A percentile compares a stretch with the other conserved stretches of the same genome.
Evolutionary conservation across 2,329 filamentous ascomycete species (phyloP).

Genomic region (Claviceps paspali): DNA sequence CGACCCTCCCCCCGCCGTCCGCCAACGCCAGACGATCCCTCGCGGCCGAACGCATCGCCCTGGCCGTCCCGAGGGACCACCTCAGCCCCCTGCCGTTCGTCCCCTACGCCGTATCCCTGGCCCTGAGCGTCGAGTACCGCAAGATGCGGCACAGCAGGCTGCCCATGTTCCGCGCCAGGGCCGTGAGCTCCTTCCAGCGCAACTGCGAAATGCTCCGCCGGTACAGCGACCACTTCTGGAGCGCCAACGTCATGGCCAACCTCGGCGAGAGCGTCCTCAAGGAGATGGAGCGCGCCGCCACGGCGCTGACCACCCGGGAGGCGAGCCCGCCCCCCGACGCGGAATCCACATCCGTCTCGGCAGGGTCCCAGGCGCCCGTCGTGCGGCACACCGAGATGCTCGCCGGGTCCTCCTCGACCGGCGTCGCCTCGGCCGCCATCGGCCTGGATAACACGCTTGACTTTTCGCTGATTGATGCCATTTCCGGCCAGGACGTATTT

Average conservation of each 20-base stretch:
- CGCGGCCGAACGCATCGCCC: conserved; percentile 41
- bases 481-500: conserved; percentile 37
- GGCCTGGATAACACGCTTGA: conserved; percentile 22
- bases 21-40: conserved; percentile 42
- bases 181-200: conserved; percentile 36
- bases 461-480: conserved; percentile 25
- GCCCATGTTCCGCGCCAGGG: conserved; percentile 41
- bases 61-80: conserved; percentile 35
- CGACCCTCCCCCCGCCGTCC: conserved; percentile 28
- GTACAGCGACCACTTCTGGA: conserved; percentile 43
- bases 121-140: conserved; percentile 45
- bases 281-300: conserved; percentile 40
- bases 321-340: conserved; percentile 7
- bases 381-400: conserved; percentile 8
- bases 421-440: conserved; percentile 13
- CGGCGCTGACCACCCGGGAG: conserved; percentile 25
- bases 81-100: conserved; percentile 41
- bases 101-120: conserved; percentile 45
- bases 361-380: conserved; percentile 2
- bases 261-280: conserved; percentile 39
- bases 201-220: conserved; percentile 37
- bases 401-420: conserved; percentile 12
- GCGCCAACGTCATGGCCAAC: conserved; percentile 36
- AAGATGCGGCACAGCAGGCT: conserved; percentile 48
- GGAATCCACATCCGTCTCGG: conserved; percentile 8